Evolutionary conservation across 176 grass and related monocot genomes (phyloP).

Genomic region (Musa schizocarpa): DNA sequence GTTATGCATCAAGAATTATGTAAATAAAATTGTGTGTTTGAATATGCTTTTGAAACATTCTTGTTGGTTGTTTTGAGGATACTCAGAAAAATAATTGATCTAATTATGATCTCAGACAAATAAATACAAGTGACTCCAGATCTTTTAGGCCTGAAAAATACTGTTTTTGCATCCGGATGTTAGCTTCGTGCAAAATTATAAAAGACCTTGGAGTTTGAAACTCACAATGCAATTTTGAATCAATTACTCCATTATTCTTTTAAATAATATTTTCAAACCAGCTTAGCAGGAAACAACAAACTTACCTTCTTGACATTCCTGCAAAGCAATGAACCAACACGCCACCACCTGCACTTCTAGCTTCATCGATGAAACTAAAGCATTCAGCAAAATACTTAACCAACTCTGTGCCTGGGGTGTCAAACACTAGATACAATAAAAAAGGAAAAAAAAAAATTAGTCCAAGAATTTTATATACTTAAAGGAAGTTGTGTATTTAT

Average conservation of each 20-base stretch:
- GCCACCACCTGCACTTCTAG: slow-evolving; percentile 42
- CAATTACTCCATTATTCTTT: background rate
- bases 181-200: too few species aligned
- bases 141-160: too few species aligned
- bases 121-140: too few species aligned
- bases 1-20: too few species aligned
- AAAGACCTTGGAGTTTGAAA: too few species aligned
- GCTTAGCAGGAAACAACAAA: background rate
- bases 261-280: background rate
- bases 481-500: background rate
- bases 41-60: too few species aligned
- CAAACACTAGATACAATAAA: slow-evolving; percentile 47
- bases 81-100: too few species aligned
- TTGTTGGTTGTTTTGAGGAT: too few species aligned
- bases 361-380: slow-evolving; percentile 84
- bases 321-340: slow-evolving; percentile 95
- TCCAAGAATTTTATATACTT: background rate
- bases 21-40: too few species aligned
- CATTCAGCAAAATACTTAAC: slow-evolving; percentile 64
- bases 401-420: slow-evolving; percentile 51
- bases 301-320: slow-evolving; percentile 85
- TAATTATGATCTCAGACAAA: too few species aligned
- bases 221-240: too few species aligned
- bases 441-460: background rate
- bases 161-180: too few species aligned